Evolutionary conservation across 257 asterid species (phyloP).

Genomic region (Jacaranda mimosifolia): DNA sequence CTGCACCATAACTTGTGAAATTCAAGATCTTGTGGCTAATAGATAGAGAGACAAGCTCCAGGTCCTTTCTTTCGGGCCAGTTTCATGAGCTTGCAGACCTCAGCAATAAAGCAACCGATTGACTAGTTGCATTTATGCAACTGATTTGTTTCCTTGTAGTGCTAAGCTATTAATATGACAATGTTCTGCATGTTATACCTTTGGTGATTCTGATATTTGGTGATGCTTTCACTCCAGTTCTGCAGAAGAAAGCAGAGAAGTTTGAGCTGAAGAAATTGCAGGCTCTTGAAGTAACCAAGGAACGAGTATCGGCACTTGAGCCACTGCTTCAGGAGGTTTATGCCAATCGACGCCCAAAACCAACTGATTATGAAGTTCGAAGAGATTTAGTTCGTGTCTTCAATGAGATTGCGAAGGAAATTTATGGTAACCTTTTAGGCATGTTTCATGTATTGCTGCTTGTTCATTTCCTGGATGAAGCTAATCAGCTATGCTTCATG

Average conservation of each 20-base stretch:
- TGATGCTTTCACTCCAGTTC: conserved; percentile 55
- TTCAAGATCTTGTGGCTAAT: background rate
- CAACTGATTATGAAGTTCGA: conserved; percentile 69
- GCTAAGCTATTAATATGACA: conserved; percentile 10
- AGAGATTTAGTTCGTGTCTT: conserved; percentile 73
- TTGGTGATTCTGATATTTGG: conserved; percentile 28
- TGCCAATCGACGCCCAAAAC: conserved; percentile 61
- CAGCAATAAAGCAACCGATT: background rate
- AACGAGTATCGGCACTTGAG: conserved; percentile 55
- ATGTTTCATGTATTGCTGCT: background rate
- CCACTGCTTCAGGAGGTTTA: conserved; percentile 70
- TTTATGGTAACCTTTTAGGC: conserved; percentile 63
- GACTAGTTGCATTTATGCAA: conserved; percentile 16
- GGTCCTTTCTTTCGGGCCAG: background rate
- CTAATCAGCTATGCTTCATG: conserved; percentile 3
- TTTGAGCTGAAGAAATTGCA: conserved; percentile 61
- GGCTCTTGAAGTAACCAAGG: conserved; percentile 50
- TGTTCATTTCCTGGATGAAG: conserved; percentile 20
- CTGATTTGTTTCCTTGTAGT: conserved; percentile 13
- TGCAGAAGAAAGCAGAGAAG: conserved; percentile 71
- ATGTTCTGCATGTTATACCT: conserved; percentile 16
- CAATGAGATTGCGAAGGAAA: conserved; percentile 81
- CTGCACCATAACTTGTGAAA: background rate
- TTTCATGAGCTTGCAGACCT: background rate
- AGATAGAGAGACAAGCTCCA: too few species aligned